These are phyloP conservation scores for Dendrocalamus sinicus DNA, from an alignment of 176 grass and related monocot genomes.

Conservation along the genomic window DNA sequence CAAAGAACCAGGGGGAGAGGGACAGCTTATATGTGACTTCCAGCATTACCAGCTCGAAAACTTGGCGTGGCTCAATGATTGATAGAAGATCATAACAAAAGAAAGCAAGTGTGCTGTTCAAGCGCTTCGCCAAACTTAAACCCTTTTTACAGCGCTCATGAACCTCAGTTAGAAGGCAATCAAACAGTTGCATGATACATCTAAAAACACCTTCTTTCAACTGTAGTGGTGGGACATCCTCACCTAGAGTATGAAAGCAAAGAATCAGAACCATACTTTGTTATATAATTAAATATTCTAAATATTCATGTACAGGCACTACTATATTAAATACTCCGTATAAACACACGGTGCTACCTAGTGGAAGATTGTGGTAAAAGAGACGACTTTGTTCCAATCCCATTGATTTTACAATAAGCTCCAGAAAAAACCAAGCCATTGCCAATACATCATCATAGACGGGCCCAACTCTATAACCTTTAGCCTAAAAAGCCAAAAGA, in stretches of 20 bases:
- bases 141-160: slow-evolving; percentile 99
- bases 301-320: slow-evolving; percentile 22
- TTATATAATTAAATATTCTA: slow-evolving; percentile 28
- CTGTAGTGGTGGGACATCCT: slow-evolving; percentile 93
- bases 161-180: slow-evolving; percentile 99
- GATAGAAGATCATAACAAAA: slow-evolving; percentile 98
- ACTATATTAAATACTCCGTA: slow-evolving; percentile 24
- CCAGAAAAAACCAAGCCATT: slow-evolving; percentile 99
- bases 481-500: slow-evolving; percentile 70
- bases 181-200: slow-evolving; percentile 94
- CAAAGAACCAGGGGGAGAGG: neutral
- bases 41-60: slow-evolving; percentile 96
- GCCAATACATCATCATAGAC: slow-evolving; percentile 99
- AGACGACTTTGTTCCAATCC: slow-evolving; percentile 91
- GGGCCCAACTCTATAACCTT: slow-evolving; percentile 99
- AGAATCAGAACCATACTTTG: slow-evolving; percentile 35
- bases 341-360: slow-evolving; percentile 52
- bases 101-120: slow-evolving; percentile 97
- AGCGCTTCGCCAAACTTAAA: slow-evolving; percentile 89
- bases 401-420: slow-evolving; percentile 99
- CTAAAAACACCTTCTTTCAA: slow-evolving; percentile 97
- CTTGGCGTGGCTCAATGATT: slow-evolving; percentile 96
- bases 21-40: slow-evolving; percentile 24
- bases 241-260: slow-evolving; percentile 61
- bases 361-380: slow-evolving; percentile 90